Base-by-base conservation (phyloP, 345 rosid genomes). In the Trapa bicornis region DNA sequence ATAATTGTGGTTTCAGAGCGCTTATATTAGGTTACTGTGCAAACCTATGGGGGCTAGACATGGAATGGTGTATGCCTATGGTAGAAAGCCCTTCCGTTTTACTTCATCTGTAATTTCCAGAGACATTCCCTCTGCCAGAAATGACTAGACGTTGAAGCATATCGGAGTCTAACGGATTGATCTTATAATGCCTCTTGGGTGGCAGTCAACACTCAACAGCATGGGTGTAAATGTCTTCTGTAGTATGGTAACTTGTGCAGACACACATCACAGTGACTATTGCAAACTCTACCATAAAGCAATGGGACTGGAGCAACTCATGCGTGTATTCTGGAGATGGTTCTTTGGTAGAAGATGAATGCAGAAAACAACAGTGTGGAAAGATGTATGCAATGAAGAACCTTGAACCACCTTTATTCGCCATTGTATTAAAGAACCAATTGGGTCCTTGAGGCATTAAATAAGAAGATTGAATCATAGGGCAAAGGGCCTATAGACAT, bases 381-480 rank as follows among this genome's bases (percentile, higher is more conserved):
- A 0, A 29, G 10, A 8, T 12, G n/a, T 10, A 16, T 33, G 63
- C 38, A 9, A 38, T 10, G 4, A 11, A 58, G 6, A 50, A 50
- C 56, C 14, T 45, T 57, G 4, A 13, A 22, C 29, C 29, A 32
- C 63, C 12, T 58, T 58, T 58, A 32, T 58, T 58, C 38, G 14
- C 12, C 32, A 10, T 58, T 38, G 63, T 32, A 58, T 33, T 58
- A 58, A 37, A 58, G 63, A 33, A 58, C 63, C 63, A 35, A 58
- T 54, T 58, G 6, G 63, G 16, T 35, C 63, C 63, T 36, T 0
- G 11, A 58, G 38, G 63, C 63, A 35, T 33, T 3, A 58, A 22
- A 32, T 1, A 32, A 58, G 63, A 58, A 58, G 37, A 58, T 58
- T 58, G 62, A 57, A 57, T 57, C 62, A 13, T 32, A 57, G 62